A percentile compares a stretch with the other conserved stretches of the same genome.
Conservation (phyloP, 768 basidiomycete species). For the Lentinula aciculospora region DNA sequence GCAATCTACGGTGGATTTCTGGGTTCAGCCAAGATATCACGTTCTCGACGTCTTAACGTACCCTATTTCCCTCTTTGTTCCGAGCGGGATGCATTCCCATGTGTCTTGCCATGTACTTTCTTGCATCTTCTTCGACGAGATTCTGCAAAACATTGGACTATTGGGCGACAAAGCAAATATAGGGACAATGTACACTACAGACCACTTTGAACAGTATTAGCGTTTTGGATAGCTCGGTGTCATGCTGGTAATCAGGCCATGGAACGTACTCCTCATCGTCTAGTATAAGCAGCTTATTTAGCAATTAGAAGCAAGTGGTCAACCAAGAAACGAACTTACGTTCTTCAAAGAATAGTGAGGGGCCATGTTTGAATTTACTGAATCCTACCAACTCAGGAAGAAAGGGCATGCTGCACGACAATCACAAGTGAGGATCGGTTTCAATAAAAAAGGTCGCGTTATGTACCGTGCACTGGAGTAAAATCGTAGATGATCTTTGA, state of each 20-base stretch:
- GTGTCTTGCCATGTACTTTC: neutral
- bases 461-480: neutral
- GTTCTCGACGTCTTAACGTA: neutral
- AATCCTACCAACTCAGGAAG: constrained; percentile 1
- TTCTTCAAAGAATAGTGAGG: neutral
- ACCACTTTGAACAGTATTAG: constrained; percentile 2
- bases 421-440: neutral
- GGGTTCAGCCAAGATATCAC: neutral
- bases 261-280: constrained; percentile 3
- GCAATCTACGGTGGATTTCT: neutral
- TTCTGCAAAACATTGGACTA: neutral
- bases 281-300: neutral
- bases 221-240: neutral
- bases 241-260: neutral
- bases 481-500: neutral
- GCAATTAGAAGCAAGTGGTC: neutral
- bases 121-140: neutral
- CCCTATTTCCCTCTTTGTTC: constrained; percentile 1
- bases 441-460: neutral
- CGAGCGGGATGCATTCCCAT: constrained; percentile 2
- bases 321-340: neutral
- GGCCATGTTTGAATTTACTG: neutral
- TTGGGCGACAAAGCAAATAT: no score
- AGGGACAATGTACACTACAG: neutral
- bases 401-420: neutral